These are phyloP conservation scores for Podospora pseudopauciseta DNA, from an alignment of 495 filamentous ascomycete genomes.

Conservation along the genomic window DNA sequence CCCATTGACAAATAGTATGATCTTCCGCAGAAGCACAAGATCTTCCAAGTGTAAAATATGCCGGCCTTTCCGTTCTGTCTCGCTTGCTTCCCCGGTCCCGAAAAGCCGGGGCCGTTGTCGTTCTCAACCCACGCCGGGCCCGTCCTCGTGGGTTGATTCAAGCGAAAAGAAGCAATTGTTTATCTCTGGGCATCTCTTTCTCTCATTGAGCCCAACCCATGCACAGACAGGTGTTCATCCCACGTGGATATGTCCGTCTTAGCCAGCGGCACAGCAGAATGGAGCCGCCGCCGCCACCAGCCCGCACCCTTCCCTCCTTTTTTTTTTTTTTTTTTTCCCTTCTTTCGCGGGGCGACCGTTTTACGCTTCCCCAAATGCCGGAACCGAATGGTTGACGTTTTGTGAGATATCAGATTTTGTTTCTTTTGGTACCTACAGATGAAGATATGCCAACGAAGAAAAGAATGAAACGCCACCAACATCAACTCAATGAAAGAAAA, in stretches of 20 bases:
- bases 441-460: background rate
- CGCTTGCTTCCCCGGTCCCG: background rate
- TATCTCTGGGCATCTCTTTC: constrained; percentile 1
- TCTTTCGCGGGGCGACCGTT: background rate
- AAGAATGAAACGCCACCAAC: background rate
- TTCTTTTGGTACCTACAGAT: background rate
- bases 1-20: background rate
- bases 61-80: background rate
- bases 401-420: background rate
- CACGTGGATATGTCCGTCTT: background rate
- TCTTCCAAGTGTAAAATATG: background rate
- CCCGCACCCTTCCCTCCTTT: no score
- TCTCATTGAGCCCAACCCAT: background rate
- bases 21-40: background rate
- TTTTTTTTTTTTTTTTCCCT: background rate
- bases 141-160: background rate
- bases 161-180: background rate
- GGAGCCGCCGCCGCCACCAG: background rate
- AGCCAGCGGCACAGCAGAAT: constrained; percentile 7
- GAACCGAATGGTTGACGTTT: background rate
- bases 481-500: background rate
- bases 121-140: background rate
- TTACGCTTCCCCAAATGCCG: background rate
- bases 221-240: background rate
- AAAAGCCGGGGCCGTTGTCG: background rate